Base-by-base conservation (phyloP, 176 grass and related monocot genomes). In the Aegilops tauschii region DNA sequence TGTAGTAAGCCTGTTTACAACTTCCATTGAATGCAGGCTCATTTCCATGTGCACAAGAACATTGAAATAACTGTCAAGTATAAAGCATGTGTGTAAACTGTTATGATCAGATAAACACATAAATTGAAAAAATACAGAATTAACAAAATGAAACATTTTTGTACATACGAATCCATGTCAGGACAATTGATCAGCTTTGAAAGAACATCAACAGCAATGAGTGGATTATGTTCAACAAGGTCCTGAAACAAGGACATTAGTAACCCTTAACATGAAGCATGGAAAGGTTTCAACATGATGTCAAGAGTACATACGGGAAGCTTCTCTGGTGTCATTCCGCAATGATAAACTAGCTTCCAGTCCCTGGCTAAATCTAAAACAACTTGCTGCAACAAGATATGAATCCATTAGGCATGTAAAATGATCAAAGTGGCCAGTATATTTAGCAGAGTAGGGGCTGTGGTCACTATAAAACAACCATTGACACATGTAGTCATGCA, bases 1-100 rank as follows among this genome's bases (percentile, higher is more conserved):
- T 68, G 90, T 94, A 47, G 97, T 98, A 59, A 98, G 97, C 86
- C 90, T 94, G 80, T 98, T 98, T 77, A 98, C 94, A 85, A 98
- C 97, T 94, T 96, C 97, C 97, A 98, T 98, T 27, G 97, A 98
- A 88, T 96, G 94, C 50, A 98, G 81, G 65, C 97, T 98, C 97
- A 98, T 98, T 70, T 98, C 87, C 97, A 96, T 98, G 76, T 96
- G 90, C 56, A 94, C 97, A 87, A 96, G 92, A 78, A 92, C 80
- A 69, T 93, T 85, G 21, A 98, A 98, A 79, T 93, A 98, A 83
- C 93, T 95, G 88, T 70, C 20, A 73, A 87, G 76, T n/a, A 80
- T 66, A 79, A 87, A 61, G 47, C 27, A 84, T 50, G 66, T 70
- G 47, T 59, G 31, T 80, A 70, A 85, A 83, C 79, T 27, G 14